Evolutionary conservation across 345 rosid species (phyloP).

Genomic region (Anacardium occidentale): DNA sequence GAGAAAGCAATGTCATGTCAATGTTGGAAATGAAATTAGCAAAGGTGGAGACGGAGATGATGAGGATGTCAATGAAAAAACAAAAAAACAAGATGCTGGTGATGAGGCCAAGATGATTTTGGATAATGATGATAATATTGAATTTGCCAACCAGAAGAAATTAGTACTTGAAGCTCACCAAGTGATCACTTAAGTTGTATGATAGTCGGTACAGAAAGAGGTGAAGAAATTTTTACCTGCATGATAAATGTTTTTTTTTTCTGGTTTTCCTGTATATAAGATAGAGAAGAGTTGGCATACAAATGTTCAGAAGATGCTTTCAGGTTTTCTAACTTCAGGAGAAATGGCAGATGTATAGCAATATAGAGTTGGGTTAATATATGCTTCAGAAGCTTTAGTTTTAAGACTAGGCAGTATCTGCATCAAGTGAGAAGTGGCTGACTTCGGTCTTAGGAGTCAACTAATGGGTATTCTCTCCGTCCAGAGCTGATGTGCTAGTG

Average conservation of each 20-base stretch:
- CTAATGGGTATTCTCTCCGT: background rate
- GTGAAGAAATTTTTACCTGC: conserved; percentile 9
- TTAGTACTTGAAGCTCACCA: background rate
- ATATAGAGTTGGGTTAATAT: background rate
- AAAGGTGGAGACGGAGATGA: background rate
- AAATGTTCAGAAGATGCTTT: background rate
- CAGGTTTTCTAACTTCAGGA: background rate
- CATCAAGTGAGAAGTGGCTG: conserved; percentile 5
- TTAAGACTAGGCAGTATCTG: background rate
- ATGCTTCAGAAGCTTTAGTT: background rate
- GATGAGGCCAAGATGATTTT: background rate
- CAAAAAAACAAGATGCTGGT: background rate
- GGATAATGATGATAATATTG: background rate
- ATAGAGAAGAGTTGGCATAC: conserved; percentile 5
- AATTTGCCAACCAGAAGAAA: background rate
- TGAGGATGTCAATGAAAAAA: background rate
- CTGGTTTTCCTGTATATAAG: conserved; percentile 13
- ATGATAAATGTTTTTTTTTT: background rate
- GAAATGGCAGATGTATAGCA: conserved; percentile 19
- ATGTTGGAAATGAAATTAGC: conserved; percentile 3
- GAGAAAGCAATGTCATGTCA: conserved; percentile 6
- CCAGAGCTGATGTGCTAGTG: background rate
- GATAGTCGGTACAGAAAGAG: background rate
- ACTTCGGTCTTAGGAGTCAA: background rate
- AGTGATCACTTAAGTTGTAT: background rate